Evolutionary conservation across 2,329 filamentous ascomycete species (phyloP), one percentile per base, ranked within the genome.

Genomic region (Ampelomyces quisqualis): DNA sequence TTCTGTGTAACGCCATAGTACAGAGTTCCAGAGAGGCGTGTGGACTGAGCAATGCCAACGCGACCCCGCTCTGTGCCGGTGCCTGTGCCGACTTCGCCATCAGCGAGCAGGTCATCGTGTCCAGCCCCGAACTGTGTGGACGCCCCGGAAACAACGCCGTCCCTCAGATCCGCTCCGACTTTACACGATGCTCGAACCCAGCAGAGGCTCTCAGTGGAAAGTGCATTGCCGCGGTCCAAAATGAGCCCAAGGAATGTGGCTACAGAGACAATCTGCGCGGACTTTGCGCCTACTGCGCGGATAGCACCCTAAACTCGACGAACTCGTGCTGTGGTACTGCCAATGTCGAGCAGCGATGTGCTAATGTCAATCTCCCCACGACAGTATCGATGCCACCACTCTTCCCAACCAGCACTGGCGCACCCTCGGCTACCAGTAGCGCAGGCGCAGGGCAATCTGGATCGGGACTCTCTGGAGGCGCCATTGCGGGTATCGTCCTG

Each of bases 321-420:
- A 91, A 97, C 67, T 94, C 90, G 3, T 98, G 93, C 74, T 98
- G 93, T 69, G 85, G 90, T 60, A 89, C 82, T 57, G 83, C 90
- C 4, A 77, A 89, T 47, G 84, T 85, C n/a, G 79, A 88, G 43
- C 72, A 73, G 18, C 80, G 83, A 49, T 98, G 93, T 67, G 72
- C 79, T 34, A 80, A 80, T 35, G 86, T 98, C n/a, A 75, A 79
- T 18, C 74, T 98, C 5, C 93, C 93, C 0, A 81, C 81, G 1
- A 85, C 90, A 33, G 73, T 75, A 11, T 76, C 78, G 3, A 70
- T 84, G 51, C 72, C 75, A n/a, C 75, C 77, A 4, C 69, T 83
- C 4, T 77, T 81, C 41, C 73, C 77, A 2, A 81, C 82, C 10
- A 79, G 85, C 8, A 83, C 83, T 5, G 60, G 77, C 10, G 75